Conservation (phyloP, 371 early-diverging fungal genomes). For the Entomophthora muscae region DNA sequence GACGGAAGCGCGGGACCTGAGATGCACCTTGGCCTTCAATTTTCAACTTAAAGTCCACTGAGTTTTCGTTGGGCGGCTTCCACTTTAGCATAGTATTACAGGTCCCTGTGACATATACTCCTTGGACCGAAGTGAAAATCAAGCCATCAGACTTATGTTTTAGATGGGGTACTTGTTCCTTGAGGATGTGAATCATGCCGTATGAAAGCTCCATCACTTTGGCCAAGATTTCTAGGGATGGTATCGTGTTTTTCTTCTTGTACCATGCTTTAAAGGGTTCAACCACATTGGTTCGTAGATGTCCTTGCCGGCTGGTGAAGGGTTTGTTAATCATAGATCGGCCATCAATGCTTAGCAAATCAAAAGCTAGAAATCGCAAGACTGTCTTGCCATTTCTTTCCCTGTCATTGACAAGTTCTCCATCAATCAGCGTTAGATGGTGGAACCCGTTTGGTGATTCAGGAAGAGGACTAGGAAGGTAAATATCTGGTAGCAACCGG, state of each 20-base stretch:
- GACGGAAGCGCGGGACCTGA: constrained; percentile 25
- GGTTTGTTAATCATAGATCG: constrained; percentile 26
- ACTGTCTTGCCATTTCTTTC: constrained; percentile 34
- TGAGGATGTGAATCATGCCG: constrained; percentile 34
- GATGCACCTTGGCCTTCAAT: constrained; percentile 17
- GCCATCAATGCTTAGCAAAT: constrained; percentile 43
- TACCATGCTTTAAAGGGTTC: neutral
- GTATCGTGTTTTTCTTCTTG: neutral
- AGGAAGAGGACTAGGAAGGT: constrained; percentile 45
- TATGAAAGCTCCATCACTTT: constrained; percentile 58
- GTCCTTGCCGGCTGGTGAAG: constrained; percentile 52
- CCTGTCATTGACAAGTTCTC: constrained; percentile 70
- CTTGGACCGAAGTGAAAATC: constrained; percentile 83
- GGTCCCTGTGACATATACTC: constrained; percentile 73
- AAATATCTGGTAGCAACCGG: constrained; percentile 32
- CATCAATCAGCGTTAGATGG: constrained; percentile 70
- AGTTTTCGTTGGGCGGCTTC: constrained; percentile 97
- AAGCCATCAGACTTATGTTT: constrained; percentile 92
- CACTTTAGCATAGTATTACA: constrained; percentile 92
- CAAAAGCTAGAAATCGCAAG: constrained; percentile 49
- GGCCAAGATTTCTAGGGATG: constrained; percentile 50
- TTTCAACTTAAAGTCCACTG: constrained; percentile 75
- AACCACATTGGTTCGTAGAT: constrained; percentile 17
- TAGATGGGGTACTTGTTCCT: constrained; percentile 50
- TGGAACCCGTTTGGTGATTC: constrained; percentile 27